Evolutionary conservation across 2,329 filamentous ascomycete species (phyloP).

Genomic region (Xylaria digitata): DNA sequence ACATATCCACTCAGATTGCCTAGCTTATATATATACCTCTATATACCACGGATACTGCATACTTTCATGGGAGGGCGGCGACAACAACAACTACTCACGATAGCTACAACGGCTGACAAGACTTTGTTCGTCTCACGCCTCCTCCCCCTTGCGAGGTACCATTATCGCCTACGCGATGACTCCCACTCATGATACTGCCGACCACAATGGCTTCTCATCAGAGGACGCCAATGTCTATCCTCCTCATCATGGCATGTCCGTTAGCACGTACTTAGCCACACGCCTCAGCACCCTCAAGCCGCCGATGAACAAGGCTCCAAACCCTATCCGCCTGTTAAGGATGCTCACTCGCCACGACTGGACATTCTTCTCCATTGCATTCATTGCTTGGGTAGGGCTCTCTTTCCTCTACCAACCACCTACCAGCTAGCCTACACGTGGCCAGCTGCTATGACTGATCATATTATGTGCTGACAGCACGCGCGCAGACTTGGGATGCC

Average conservation of each 20-base stretch:
- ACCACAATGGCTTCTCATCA: constrained; percentile 18
- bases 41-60: too few relatives aligned
- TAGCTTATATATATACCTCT: background rate
- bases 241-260: constrained; percentile 63
- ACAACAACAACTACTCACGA: background rate
- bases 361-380: constrained; percentile 67
- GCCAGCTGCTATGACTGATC: background rate
- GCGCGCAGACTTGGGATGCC: constrained; percentile 67
- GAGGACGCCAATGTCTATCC: constrained; percentile 49
- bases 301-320: constrained; percentile 65
- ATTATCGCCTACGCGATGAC: constrained; percentile 24
- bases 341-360: constrained; percentile 64
- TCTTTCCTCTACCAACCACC: background rate
- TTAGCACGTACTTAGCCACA: constrained; percentile 60
- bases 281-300: constrained; percentile 68
- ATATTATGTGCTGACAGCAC: constrained; percentile 25
- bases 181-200: constrained; percentile 1
- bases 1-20: background rate
- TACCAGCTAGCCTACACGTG: too few relatives aligned
- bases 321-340: constrained; percentile 61
- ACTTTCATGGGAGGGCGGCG: background rate
- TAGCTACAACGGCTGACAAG: background rate
- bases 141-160: background rate
- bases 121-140: background rate
- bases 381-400: constrained; percentile 64